Evolutionary conservation across 2,329 filamentous ascomycete species (phyloP), one percentile per base, ranked within the genome.

Genomic region (Clonostachys chloroleuca): DNA sequence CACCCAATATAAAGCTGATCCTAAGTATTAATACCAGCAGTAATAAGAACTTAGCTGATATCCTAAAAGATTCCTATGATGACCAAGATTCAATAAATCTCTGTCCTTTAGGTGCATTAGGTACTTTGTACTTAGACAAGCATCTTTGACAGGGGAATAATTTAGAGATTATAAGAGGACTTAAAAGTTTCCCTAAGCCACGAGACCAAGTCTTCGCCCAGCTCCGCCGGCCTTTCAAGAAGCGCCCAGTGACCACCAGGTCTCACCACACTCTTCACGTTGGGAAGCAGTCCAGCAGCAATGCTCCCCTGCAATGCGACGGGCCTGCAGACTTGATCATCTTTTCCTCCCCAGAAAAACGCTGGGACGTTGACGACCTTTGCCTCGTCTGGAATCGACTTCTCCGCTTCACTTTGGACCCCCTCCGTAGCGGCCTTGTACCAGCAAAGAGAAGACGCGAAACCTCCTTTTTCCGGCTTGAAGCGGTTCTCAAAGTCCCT

Each of bases 191-290:
- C 36, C 16, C 45, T n/a, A 24, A 58, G 24, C 56, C 56, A 56
- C 2, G 17, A 42, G n/a, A 55, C 3, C 5, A 57, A 33, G 47
- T 56, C 55, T 40, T 50, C 34, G 2, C 56, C 60, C 42, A 63
- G 52, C 35, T 56, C 55, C 8, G 40, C 48, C 3, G 62, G 61
- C 35, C 52, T 53, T 49, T 65, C 61, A n/a, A 62, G 45, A 3
- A 61, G 44, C 4, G 54, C 55, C 61, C 61, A 65, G 33, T 66
- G 64, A 1, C 53, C 60, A 10, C 57, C 57, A 2, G 60, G 51
- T 13, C 61, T 50, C 7, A 43, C 51, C 30, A 55, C 45, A 17
- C 40, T 52, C 24, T 62, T 59, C 30, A 61, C 42, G 10, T 57
- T 45, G 3, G 60, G 59, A 18, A 65, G 45, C 3, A 59, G 43